Percentiles rank a stretch among this genome's conserved stretches.
phyloP scores from a whole-genome alignment of 2,329 filamentous ascomycete species.

The Dendryphion nanum region DNA sequence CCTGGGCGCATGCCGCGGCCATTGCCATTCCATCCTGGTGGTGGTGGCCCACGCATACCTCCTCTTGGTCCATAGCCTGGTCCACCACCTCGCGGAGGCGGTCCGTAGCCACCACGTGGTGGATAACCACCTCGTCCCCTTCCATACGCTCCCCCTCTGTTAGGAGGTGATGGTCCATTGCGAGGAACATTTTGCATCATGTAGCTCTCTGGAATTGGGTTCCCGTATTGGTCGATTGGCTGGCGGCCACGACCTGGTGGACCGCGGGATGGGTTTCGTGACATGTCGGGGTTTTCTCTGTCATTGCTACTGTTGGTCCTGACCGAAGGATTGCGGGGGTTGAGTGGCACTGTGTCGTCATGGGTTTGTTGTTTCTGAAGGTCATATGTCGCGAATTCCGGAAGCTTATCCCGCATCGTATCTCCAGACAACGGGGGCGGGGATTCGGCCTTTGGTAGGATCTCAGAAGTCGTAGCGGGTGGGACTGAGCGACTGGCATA shows the following conservation, averaged over 20 bases:
- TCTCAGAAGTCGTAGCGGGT: conserved; percentile 14
- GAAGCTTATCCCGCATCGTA: conserved; percentile 54
- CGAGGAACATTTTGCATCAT: conserved; percentile 42
- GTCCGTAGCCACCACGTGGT: conserved; percentile 36
- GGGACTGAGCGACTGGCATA: conserved; percentile 55
- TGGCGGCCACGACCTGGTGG: conserved; percentile 39
- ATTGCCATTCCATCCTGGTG: conserved; percentile 41
- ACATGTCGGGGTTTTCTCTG: conserved; percentile 41
- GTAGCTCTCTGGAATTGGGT: conserved; percentile 50
- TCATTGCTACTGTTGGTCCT: conserved; percentile 51
- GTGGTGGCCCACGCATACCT: conserved; percentile 41
- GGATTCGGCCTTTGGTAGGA: conserved; percentile 52
- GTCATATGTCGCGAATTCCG: conserved; percentile 65
- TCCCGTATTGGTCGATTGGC: conserved; percentile 64
- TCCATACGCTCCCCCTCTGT: conserved; percentile 42
- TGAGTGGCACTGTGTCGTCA: conserved; percentile 71
- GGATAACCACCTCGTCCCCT: conserved; percentile 41
- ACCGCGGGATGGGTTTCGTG: conserved; percentile 36
- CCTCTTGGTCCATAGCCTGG: conserved; percentile 38
- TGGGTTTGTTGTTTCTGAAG: conserved; percentile 56
- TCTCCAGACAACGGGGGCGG: conserved; percentile 52
- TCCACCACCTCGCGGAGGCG: conserved; percentile 36
- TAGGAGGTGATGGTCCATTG: conserved; percentile 27
- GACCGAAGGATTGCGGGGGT: conserved; percentile 61
- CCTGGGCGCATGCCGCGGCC: conserved; percentile 35